Percentiles rank a stretch among this genome's conserved stretches.
Evolutionary conservation across 805 yeast species (phyloP).

Genomic region (Saturnispora zaruensis): DNA sequence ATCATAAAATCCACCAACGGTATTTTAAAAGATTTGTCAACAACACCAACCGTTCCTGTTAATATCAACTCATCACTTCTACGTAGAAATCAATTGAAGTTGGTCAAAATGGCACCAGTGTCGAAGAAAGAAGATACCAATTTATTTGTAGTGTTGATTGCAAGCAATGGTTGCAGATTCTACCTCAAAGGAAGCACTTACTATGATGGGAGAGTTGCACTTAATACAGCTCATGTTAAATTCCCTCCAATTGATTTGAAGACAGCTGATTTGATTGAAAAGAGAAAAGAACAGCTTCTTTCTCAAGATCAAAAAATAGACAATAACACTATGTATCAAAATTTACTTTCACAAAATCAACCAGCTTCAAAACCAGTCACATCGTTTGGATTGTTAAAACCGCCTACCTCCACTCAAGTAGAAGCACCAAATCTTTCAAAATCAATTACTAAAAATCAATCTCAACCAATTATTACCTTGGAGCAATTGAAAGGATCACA

Average conservation of each 20-base stretch:
- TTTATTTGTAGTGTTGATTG: conserved; percentile 67
- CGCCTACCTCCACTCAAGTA: not conserved
- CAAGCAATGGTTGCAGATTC: conserved; percentile 77
- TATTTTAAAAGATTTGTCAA: conserved; percentile 40
- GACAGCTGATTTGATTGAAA: conserved; percentile 24
- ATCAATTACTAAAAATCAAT: conserved; percentile 24
- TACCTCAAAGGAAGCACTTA: conserved; percentile 44
- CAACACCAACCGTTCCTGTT: conserved; percentile 31
- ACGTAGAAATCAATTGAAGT: conserved; percentile 45
- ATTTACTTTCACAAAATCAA: conserved; percentile 2
- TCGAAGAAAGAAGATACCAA: conserved; percentile 57
- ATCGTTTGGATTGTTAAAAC: conserved; percentile 1
- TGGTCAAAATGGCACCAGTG: conserved; percentile 57
- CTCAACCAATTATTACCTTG: conserved; percentile 23
- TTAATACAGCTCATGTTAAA: conserved; percentile 33
- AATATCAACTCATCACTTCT: conserved; percentile 37
- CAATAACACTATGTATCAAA: not conserved
- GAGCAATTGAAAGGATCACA: conserved; percentile 43
- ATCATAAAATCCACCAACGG: conserved; percentile 36
- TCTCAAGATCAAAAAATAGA: conserved; percentile 26
- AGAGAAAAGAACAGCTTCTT: conserved; percentile 31
- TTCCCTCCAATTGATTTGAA: conserved; percentile 36
- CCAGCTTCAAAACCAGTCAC: conserved; percentile 4
- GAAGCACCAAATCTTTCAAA: conserved; percentile 1
- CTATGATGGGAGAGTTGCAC: conserved; percentile 28